Evolutionary conservation across 108 stramenopile genomes (phyloP).

Genomic region (Skeletonema menzelii): DNA sequence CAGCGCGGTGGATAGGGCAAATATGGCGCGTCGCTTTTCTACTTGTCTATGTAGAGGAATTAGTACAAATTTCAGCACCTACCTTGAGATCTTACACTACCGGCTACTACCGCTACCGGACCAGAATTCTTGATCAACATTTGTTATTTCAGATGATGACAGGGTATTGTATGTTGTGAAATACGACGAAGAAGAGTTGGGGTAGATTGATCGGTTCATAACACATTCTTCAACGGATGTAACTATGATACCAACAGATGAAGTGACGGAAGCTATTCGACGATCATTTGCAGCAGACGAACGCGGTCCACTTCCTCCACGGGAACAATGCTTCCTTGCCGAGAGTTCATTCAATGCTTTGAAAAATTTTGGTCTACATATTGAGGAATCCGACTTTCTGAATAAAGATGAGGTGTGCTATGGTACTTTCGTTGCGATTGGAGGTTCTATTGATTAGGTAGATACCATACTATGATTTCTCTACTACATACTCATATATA

Average conservation of each 20-base stretch:
- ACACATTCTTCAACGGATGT: neutral
- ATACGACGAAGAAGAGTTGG: conserved; percentile 3
- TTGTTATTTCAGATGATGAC: conserved; percentile 6
- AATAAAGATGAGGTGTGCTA: conserved; percentile 7
- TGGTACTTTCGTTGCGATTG: neutral
- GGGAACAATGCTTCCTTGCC: conserved; percentile 22
- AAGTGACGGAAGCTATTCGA: conserved; percentile 10
- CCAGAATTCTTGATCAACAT: too few species aligned
- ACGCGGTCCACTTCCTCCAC: conserved; percentile 11
- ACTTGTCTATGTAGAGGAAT: too few species aligned
- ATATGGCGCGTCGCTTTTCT: too few species aligned
- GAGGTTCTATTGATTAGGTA: conserved; percentile 11
- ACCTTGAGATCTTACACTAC: too few species aligned
- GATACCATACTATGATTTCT: neutral
- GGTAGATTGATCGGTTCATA: neutral
- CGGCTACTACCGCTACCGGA: too few species aligned
- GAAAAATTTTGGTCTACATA: neutral
- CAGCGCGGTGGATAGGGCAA: too few species aligned
- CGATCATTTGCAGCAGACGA: conserved; percentile 26
- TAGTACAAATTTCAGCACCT: too few species aligned
- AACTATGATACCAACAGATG: neutral
- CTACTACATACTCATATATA: too few species aligned
- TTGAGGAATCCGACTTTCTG: conserved; percentile 5
- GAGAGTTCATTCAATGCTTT: conserved; percentile 18
- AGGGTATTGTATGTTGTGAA: conserved; percentile 7